Base-by-base conservation (phyloP, 2,329 filamentous ascomycete species). In the Cordyceps javanica region DNA sequence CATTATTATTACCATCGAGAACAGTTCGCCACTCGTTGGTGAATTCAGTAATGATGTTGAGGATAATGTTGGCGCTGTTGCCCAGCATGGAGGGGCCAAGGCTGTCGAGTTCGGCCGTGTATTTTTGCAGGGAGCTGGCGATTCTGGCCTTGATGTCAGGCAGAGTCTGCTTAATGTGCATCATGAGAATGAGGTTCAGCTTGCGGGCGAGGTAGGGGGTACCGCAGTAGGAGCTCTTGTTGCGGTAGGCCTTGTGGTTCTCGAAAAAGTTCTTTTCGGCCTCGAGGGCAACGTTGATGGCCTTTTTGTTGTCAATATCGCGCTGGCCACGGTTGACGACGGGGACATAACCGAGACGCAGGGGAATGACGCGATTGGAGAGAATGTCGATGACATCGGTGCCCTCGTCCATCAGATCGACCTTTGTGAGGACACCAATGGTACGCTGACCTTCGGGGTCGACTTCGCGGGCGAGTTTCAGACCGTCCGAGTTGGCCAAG, bases 111-210 rank as follows among this genome's bases (percentile, higher is more conserved):
- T 99, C 94, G 42, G 85, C 75, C 4, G 83, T 80, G 74, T 99
- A 99, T 72, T 99, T 99, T 70, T 92, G 88, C 60, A 99, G 79
- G 14, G 93, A 97, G 64, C 90, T 89, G n/a, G 89, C 84, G 66
- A 99, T 99, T 62, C 95, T 89, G 14, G 90, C 91, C 78, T 99
- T 99, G 80, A 99, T 99, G 70, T 99, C 94, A 41, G 94, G 94
- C 14, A 99, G 83, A 1, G 94, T 99, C 78, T 99, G 93, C 77
- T 99, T 99, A 80, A 99, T 99, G 79, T 99, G 94, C 94, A 99
- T 99, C 93, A 99, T 97, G 65, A 99, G 82, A 69, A 99, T 97
- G 68, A 99, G 81, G 75, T 99, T 99, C 60, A 99, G 84, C 77
- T 99, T 99, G 65, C 93, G 87, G 4, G 94, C 94, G 60, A 99